Evolutionary conservation across 2,329 filamentous ascomycete genomes (phyloP).

Genomic region (Teratosphaeria destructans): DNA sequence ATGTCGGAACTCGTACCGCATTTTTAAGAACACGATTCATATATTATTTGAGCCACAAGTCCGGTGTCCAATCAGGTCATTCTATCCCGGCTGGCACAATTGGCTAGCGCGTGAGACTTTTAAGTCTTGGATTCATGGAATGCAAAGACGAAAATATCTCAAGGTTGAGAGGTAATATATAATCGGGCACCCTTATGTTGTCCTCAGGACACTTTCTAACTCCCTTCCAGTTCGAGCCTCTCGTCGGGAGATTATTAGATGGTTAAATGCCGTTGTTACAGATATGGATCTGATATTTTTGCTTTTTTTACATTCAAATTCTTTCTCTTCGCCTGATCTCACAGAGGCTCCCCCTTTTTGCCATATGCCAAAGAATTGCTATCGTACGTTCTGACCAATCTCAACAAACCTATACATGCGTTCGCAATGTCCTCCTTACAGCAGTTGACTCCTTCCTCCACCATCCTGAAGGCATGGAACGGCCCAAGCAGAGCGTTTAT

Average conservation of each 20-base stretch:
- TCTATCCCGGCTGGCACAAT: conserved; percentile 18
- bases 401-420: no score
- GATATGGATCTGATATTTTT: not conserved
- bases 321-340: no score
- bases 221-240: not conserved
- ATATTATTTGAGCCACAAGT: not conserved
- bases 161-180: conserved; percentile 25
- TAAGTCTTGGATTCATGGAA: conserved; percentile 6
- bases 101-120: conserved; percentile 24
- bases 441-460: no score
- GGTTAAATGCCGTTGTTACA: not conserved
- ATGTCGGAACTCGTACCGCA: not conserved
- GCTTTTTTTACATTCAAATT: not conserved
- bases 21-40: not conserved
- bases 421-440: no score
- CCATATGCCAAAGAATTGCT: no score
- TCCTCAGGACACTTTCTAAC: not conserved
- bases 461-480: no score
- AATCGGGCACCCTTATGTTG: no score
- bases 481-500: no score
- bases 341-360: no score
- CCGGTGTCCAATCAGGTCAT: not conserved
- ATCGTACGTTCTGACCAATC: no score
- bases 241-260: not conserved
- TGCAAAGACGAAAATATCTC: conserved; percentile 12